Evolutionary conservation across 2,329 filamentous ascomycete species (phyloP).

Genomic region (Penicillium sp.): DNA sequence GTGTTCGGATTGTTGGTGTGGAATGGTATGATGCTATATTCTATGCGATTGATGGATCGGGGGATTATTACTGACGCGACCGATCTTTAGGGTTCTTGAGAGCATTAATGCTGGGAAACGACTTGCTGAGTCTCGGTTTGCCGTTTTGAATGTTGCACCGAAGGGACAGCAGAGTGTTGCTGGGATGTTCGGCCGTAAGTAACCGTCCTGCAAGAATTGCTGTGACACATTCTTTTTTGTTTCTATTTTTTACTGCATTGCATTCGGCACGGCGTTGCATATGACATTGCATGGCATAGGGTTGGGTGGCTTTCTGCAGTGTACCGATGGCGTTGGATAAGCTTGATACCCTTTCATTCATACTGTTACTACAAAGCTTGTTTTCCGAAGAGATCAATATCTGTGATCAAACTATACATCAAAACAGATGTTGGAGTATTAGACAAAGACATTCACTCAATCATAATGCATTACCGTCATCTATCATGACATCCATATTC

Average conservation of each 20-base stretch:
- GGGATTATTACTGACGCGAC: constrained; percentile 5
- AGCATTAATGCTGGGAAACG: constrained; percentile 75
- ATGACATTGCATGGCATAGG: constrained; percentile 1
- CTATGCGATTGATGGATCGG: not conserved
- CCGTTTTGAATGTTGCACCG: constrained; percentile 61
- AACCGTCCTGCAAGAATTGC: not conserved
- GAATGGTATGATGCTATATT: constrained; percentile 65
- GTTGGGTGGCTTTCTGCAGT: constrained; percentile 1
- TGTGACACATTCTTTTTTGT: not conserved
- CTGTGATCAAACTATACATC: not conserved
- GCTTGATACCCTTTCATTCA: not conserved
- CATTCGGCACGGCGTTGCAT: constrained; percentile 2
- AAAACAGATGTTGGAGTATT: not conserved
- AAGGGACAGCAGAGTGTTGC: constrained; percentile 67
- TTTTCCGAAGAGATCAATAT: not conserved
- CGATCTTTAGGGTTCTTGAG: constrained; percentile 68
- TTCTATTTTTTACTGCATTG: constrained; percentile 3
- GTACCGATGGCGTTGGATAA: not conserved
- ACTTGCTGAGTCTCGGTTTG: constrained; percentile 72
- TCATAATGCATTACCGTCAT: constrained; percentile 21
- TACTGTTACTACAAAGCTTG: not conserved
- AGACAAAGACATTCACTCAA: not conserved
- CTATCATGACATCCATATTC: constrained; percentile 17
- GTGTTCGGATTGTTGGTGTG: constrained; percentile 74
- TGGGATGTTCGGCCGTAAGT: constrained; percentile 44